A percentile compares a stretch with the other conserved stretches of the same genome.
Evolutionary conservation across 2,329 filamentous ascomycete species (phyloP).

Genomic region (Ophiocordyceps camponoti-floridani): DNA sequence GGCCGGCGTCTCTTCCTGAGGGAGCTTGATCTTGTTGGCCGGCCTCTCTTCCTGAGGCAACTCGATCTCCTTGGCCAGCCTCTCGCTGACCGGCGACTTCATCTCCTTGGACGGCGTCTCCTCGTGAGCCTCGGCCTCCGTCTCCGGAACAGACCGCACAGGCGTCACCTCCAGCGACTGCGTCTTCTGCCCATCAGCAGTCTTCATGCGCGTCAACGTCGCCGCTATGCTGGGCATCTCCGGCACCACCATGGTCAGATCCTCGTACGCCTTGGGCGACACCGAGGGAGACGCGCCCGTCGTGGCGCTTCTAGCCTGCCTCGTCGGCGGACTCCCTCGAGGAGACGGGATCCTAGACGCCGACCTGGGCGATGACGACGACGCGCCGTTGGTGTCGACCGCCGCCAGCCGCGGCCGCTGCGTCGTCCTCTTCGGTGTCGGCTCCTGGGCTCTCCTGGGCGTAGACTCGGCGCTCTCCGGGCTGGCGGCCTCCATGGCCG

Average conservation of each 20-base stretch:
- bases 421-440: constrained; percentile 32
- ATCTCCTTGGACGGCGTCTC: constrained; percentile 2
- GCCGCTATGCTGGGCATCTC: constrained; percentile 19
- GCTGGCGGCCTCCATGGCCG: constrained; percentile 18
- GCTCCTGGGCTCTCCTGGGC: constrained; percentile 25
- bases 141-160: too few relatives aligned
- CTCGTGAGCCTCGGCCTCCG: background rate
- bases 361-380: constrained; percentile 18
- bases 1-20: background rate
- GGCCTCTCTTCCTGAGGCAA: background rate
- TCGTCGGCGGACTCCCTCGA: constrained; percentile 22
- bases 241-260: constrained; percentile 34
- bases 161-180: background rate
- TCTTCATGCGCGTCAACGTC: constrained; percentile 11
- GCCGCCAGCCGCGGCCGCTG: constrained; percentile 26
- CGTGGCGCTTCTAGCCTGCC: constrained; percentile 12
- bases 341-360: constrained; percentile 20
- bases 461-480: constrained; percentile 29
- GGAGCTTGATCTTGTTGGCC: background rate
- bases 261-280: constrained; percentile 30
- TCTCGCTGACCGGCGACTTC: too few relatives aligned
- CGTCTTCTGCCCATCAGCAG: background rate
- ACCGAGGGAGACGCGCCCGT: constrained; percentile 14
- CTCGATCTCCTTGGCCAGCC: background rate
- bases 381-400: constrained; percentile 31